These are phyloP conservation scores for Nicotiana paniculata DNA, from an alignment of 257 asterid species.

Conservation along the genomic window DNA sequence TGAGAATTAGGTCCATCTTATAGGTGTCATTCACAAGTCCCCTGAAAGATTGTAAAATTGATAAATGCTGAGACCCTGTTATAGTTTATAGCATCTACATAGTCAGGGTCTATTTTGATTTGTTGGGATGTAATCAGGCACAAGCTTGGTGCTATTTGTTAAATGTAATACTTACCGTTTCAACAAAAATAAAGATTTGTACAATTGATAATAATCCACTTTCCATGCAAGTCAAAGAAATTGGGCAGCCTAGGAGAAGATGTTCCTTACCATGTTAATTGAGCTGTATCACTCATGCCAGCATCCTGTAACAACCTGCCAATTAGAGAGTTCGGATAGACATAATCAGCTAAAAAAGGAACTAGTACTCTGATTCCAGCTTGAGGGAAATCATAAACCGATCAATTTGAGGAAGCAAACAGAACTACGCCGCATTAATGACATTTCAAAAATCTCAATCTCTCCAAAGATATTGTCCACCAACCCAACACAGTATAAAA, in stretches of 20 bases:
- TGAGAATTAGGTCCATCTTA: constrained; percentile 88
- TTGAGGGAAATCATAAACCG: not conserved
- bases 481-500: not conserved
- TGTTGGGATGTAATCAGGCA: constrained; percentile 75
- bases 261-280: constrained; percentile 57
- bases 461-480: too few species aligned
- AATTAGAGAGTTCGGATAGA: not conserved
- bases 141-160: constrained; percentile 49
- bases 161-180: not conserved
- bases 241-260: not conserved
- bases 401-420: not conserved
- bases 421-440: not conserved
- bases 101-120: constrained; percentile 73
- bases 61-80: constrained; percentile 40
- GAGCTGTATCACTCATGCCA: constrained; percentile 76
- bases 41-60: constrained; percentile 32
- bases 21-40: constrained; percentile 89
- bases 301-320: constrained; percentile 85
- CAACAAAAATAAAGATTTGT: not conserved
- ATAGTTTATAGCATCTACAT: constrained; percentile 84
- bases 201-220: not conserved
- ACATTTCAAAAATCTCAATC: too few species aligned
- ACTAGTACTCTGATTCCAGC: not conserved
- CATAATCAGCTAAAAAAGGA: not conserved
- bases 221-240: not conserved